Evolutionary conservation across 192 early-diverging fungal species (phyloP), one percentile per base, ranked within the genome.

Genomic region (Rhizoclosmatium sp.): DNA sequence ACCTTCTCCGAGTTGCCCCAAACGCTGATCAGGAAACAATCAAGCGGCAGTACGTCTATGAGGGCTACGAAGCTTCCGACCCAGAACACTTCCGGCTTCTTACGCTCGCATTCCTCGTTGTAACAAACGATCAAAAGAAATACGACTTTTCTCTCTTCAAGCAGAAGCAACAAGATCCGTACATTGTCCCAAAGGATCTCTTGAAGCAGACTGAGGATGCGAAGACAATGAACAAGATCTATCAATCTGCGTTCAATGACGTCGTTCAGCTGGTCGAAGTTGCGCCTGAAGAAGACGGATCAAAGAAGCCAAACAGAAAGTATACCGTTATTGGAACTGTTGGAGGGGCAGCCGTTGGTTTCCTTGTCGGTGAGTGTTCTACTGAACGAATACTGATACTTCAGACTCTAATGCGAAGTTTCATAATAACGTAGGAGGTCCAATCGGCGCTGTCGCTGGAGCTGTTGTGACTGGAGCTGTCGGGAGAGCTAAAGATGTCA

Each of bases 281-380:
- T 4, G 10, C 60, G 7, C 10, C 21, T 4, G 21, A 62, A 0
- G 60, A 9, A 40, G 60, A 62, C 23, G 60, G 60, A 62, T 21
- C 60, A 4, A 9, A 4, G 7, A 62, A 62, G 60, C 7, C 21
- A 7, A 19, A 40, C 7, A 9, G 54, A 56, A 7, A 19, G 14
- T 62, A 31, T 23, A 40, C 19, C 0, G 60, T 62, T 21, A 21
- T 62, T 4, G 60, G 60, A 7, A 40, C 60, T 40, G 60, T 62
- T 21, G 7, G 10, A 40, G 60, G 60, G 44, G 44, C 10, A 10
- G 65, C 42, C 44, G 9, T 47, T 46, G 65, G 42, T 39, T 68
- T 68, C 44, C 23, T 68, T 41, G 14, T 68, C 44, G 65, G 65
- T 68, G 61, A 64, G 61, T 9, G 10, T 56, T 56, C 10, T 1